A percentile compares a stretch with the other conserved stretches of the same genome.
Evolutionary conservation across 768 basidiomycete species (phyloP).

Genomic region (Suillus placidus): DNA sequence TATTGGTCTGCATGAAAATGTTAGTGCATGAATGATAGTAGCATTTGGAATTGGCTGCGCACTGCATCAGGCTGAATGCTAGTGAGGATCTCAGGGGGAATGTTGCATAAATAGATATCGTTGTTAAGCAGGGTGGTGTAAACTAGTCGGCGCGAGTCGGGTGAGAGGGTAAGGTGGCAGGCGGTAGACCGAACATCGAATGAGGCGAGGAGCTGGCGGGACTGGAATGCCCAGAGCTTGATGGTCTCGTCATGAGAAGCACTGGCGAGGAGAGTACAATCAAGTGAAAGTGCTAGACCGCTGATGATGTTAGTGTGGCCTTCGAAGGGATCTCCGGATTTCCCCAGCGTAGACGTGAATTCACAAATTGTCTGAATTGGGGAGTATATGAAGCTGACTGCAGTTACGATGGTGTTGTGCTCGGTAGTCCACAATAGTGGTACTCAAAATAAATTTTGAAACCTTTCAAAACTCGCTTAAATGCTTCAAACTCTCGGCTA

Average conservation of each 20-base stretch:
- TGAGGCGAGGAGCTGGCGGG: neutral
- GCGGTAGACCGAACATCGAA: neutral
- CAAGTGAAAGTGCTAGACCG: conserved; percentile 3
- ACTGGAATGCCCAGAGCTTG: conserved; percentile 13
- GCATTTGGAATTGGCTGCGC: too few species aligned
- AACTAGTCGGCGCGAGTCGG: neutral
- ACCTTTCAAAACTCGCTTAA: too few species aligned
- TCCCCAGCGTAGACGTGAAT: neutral
- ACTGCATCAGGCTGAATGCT: neutral
- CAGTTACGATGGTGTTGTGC: neutral
- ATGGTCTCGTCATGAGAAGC: conserved; percentile 15
- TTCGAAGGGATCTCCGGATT: neutral
- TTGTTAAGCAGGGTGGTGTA: neutral
- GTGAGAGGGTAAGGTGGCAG: neutral
- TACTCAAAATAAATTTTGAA: too few species aligned
- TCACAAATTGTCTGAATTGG: neutral
- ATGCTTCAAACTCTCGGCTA: too few species aligned
- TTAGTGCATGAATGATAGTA: neutral
- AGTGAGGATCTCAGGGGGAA: neutral
- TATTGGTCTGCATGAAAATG: neutral
- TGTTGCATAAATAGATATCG: neutral
- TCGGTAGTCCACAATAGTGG: neutral
- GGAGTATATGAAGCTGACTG: too few species aligned
- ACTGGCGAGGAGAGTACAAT: conserved; percentile 11
- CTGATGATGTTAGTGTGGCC: neutral